phyloP scores from a whole-genome alignment of 2,329 filamentous ascomycete species.

The Fusarium algeriense region DNA sequence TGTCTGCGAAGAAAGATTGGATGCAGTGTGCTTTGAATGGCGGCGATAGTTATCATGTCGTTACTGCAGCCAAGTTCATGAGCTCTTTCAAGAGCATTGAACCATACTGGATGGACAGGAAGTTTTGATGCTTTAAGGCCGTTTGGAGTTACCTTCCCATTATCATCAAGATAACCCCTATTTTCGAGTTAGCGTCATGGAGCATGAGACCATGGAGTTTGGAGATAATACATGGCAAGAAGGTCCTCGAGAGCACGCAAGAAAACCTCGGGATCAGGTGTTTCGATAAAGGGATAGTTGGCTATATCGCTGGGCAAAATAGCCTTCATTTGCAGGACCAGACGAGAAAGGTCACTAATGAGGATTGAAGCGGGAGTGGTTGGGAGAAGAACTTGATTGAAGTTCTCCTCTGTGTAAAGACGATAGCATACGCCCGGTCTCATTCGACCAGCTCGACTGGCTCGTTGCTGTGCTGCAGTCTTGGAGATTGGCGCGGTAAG shows the following conservation, averaged over 20 bases:
- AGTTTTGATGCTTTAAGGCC: slow-evolving; percentile 6
- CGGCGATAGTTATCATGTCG: slow-evolving; percentile 3
- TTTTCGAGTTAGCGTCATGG: not conserved
- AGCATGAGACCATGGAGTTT: not conserved
- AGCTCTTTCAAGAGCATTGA: slow-evolving; percentile 3
- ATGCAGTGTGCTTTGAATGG: slow-evolving; percentile 4
- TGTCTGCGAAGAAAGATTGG: not conserved
- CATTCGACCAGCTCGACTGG: slow-evolving; percentile 91
- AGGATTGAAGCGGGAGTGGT: slow-evolving; percentile 97
- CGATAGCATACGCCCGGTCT: slow-evolving; percentile 95
- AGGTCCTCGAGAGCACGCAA: slow-evolving; percentile 86
- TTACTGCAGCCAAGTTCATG: not conserved
- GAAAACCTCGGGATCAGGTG: slow-evolving; percentile 93
- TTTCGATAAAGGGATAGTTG: slow-evolving; percentile 98
- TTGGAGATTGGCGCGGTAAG: slow-evolving; percentile 95
- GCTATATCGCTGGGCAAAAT: slow-evolving; percentile 98
- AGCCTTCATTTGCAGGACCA: slow-evolving; percentile 96
- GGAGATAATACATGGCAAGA: not conserved
- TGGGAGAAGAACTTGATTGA: slow-evolving; percentile 94
- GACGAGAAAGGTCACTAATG: slow-evolving; percentile 88
- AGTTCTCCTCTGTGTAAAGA: slow-evolving; percentile 89
- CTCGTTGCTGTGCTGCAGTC: slow-evolving; percentile 92
- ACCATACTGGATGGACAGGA: slow-evolving; percentile 5
- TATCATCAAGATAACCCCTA: slow-evolving; percentile 6
- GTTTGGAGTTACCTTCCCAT: not conserved